Conservation (phyloP, 805 yeast genomes). For the Kuraishia cidri region DNA sequence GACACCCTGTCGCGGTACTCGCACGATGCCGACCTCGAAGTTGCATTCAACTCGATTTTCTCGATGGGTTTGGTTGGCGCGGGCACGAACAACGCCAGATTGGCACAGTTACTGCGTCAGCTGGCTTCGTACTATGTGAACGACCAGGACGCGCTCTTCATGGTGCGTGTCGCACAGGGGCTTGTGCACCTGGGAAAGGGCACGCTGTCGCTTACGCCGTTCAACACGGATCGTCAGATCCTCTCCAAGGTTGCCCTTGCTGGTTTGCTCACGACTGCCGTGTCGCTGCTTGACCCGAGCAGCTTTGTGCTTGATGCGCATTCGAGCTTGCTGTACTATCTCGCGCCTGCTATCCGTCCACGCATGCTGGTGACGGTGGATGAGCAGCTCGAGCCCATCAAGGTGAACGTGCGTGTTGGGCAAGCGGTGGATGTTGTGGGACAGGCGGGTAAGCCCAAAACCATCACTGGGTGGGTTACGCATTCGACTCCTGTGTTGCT, state of each 20-base stretch:
- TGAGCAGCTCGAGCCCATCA: slow-evolving; percentile 82
- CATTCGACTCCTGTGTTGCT: slow-evolving; percentile 95
- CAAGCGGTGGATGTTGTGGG: slow-evolving; percentile 99
- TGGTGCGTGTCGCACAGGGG: slow-evolving; percentile 94
- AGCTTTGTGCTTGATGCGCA: slow-evolving; percentile 67
- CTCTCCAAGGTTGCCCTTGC: slow-evolving; percentile 87
- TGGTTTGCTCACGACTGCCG: slow-evolving; percentile 73
- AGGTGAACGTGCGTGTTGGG: slow-evolving; percentile 96
- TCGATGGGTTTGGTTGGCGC: slow-evolving; percentile 98
- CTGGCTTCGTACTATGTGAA: slow-evolving; percentile 88
- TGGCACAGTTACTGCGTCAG: slow-evolving; percentile 92
- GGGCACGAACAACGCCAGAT: slow-evolving; percentile 96
- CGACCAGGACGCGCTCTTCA: slow-evolving; percentile 83
- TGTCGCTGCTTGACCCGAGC: slow-evolving; percentile 80
- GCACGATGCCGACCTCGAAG: slow-evolving; percentile 90
- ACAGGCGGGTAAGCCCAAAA: slow-evolving; percentile 98
- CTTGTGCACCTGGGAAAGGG: slow-evolving; percentile 95
- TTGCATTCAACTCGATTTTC: slow-evolving; percentile 89
- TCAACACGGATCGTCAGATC: slow-evolving; percentile 80
- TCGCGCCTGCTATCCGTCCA: slow-evolving; percentile 86
- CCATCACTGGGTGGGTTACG: slow-evolving; percentile 99
- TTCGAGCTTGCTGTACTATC: slow-evolving; percentile 76
- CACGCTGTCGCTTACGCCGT: slow-evolving; percentile 81
- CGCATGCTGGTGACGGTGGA: slow-evolving; percentile 90
- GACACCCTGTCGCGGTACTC: slow-evolving; percentile 95